Evolutionary conservation across 352 stramenopile species (phyloP).

Genomic region (Hyphochytrium catenoides): DNA sequence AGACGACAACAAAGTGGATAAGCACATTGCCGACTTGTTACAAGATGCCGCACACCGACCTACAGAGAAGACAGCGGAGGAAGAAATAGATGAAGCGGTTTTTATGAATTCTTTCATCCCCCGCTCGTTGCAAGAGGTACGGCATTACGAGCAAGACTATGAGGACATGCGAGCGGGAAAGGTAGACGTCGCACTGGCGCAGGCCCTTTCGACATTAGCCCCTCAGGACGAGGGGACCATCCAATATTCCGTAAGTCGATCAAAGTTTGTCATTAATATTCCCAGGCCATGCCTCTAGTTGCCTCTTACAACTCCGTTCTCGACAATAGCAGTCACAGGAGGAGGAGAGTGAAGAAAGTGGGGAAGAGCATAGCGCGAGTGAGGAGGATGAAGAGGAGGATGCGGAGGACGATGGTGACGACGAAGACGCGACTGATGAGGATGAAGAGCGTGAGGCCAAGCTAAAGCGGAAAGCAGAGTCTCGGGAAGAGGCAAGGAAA

Average conservation of each 20-base stretch:
- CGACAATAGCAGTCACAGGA: too few relatives aligned
- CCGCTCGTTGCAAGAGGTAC: constrained; percentile 78
- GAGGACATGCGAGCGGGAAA: not conserved
- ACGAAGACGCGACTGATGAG: constrained; percentile 24
- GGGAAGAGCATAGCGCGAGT: constrained; percentile 13
- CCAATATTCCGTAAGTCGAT: too few relatives aligned
- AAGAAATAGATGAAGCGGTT: constrained; percentile 77
- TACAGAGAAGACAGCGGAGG: constrained; percentile 23
- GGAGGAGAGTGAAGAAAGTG: constrained; percentile 9
- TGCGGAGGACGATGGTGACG: constrained; percentile 28
- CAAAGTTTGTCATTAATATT: too few relatives aligned
- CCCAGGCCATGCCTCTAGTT: too few relatives aligned
- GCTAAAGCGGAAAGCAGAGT: constrained; percentile 41
- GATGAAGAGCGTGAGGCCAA: constrained; percentile 41
- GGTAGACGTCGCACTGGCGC: not conserved
- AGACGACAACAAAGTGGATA: constrained; percentile 46
- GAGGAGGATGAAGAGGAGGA: constrained; percentile 18
- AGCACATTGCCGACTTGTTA: constrained; percentile 68
- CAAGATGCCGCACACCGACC: constrained; percentile 45
- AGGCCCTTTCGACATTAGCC: too few relatives aligned
- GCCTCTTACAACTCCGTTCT: too few relatives aligned
- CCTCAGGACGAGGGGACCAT: too few relatives aligned
- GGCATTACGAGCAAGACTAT: constrained; percentile 56
- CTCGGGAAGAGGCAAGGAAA: constrained; percentile 23
- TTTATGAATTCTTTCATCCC: constrained; percentile 82